Evolutionary conservation across 305 asterid genomes (phyloP).

Genomic region (Fraxinus ornus): DNA sequence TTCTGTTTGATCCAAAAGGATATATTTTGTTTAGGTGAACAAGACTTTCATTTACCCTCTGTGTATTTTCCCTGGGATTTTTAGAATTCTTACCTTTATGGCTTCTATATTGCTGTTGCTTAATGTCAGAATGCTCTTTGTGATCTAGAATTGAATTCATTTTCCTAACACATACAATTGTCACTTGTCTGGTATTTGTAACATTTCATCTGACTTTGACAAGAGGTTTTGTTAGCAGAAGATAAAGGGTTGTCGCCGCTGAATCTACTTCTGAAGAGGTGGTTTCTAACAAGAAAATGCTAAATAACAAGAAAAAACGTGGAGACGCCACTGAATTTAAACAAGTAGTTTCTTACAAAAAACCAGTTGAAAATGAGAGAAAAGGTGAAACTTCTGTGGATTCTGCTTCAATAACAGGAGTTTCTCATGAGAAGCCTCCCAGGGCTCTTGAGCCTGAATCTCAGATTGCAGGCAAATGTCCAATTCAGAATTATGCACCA

Average conservation of each 20-base stretch:
- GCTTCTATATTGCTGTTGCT: neutral
- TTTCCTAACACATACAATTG: neutral
- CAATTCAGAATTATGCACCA: slow-evolving; percentile 27
- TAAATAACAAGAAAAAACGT: neutral
- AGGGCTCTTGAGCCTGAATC: slow-evolving; percentile 44
- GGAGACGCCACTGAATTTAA: slow-evolving; percentile 10
- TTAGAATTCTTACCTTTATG: neutral
- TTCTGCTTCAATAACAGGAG: slow-evolving; percentile 31
- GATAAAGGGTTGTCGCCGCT: slow-evolving; percentile 28
- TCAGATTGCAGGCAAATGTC: slow-evolving; percentile 34
- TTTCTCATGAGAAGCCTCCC: slow-evolving; percentile 41
- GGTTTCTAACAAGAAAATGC: slow-evolving; percentile 19
- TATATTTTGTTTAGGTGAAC: neutral
- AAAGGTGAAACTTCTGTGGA: slow-evolving; percentile 25
- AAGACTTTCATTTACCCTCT: neutral
- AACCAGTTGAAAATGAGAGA: slow-evolving; percentile 20
- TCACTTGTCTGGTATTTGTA: slow-evolving; percentile 15
- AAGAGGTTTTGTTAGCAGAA: slow-evolving; percentile 13
- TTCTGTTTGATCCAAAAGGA: neutral
- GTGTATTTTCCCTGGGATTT: neutral
- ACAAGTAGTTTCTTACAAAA: slow-evolving; percentile 34
- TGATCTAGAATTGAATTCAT: slow-evolving; percentile 4
- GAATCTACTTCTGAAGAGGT: slow-evolving; percentile 25
- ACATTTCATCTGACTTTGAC: slow-evolving; percentile 16
- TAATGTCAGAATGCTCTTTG: neutral